Evolutionary conservation across 2,329 filamentous ascomycete species (phyloP).

Genomic region (Didymosphaeria variabile): DNA sequence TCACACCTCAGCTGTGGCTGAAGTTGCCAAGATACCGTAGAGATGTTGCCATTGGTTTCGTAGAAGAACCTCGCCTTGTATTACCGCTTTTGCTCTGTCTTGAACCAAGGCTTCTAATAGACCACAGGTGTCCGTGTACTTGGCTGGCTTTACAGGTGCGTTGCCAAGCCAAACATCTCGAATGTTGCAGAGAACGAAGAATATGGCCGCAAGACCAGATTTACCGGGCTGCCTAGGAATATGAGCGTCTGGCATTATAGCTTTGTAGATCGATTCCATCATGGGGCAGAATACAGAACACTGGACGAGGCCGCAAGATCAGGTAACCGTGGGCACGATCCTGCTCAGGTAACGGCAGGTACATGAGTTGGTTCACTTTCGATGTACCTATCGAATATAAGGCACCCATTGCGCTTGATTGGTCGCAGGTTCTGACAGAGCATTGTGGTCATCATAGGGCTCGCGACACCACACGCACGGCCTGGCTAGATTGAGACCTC

Average conservation of each 20-base stretch:
- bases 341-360: not conserved
- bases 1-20: constrained; percentile 9
- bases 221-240: not conserved
- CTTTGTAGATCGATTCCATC: not conserved
- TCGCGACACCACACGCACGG: not conserved
- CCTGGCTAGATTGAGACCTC: not conserved
- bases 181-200: constrained; percentile 2
- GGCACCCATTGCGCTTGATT: not conserved
- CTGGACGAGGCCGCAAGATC: not conserved
- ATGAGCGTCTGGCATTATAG: not conserved
- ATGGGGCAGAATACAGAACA: not conserved
- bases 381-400: not conserved
- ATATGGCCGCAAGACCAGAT: too few species aligned
- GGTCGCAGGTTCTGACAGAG: not conserved
- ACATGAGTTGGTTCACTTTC: not conserved
- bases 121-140: not conserved
- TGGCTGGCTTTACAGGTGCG: not conserved
- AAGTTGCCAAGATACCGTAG: constrained; percentile 1
- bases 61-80: not conserved
- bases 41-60: not conserved
- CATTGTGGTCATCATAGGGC: not conserved
- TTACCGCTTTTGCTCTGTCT: constrained; percentile 4
- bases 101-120: not conserved
- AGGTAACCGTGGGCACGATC: not conserved
- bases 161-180: constrained; percentile 7